Conservation (phyloP, 2,329 filamentous ascomycete genomes). For the Fusarium goolgardi region DNA sequence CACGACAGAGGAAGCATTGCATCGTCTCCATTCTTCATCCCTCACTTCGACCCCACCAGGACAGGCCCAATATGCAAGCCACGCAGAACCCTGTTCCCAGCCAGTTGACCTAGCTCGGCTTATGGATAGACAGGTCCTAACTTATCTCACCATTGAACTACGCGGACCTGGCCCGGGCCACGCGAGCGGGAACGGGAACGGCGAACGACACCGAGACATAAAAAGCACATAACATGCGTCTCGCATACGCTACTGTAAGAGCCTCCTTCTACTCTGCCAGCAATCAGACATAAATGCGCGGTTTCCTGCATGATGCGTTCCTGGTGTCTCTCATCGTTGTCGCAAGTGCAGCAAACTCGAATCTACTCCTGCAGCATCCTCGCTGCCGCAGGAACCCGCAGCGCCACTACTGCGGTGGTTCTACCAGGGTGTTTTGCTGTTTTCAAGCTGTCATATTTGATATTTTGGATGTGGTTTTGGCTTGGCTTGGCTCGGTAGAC, state of each 20-base stretch:
- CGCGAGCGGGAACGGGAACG: conserved; percentile 33
- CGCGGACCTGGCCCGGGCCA: conserved; percentile 27
- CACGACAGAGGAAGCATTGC: not conserved
- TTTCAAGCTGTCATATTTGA: not conserved
- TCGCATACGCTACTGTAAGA: conserved; percentile 21
- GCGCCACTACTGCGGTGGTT: conserved; percentile 23
- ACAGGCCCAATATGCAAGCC: conserved; percentile 31
- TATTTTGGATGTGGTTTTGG: not conserved
- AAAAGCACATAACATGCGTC: conserved; percentile 9
- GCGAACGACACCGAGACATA: conserved; percentile 16
- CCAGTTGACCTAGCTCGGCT: not conserved
- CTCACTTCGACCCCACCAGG: conserved; percentile 30
- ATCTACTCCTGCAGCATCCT: conserved; percentile 20
- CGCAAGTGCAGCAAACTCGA: conserved; percentile 8
- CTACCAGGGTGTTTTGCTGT: not conserved
- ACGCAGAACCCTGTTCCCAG: conserved; percentile 16
- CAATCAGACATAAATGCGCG: conserved; percentile 18
- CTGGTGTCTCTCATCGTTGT: conserved; percentile 33
- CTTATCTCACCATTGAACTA: conserved; percentile 16
- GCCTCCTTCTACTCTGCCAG: conserved; percentile 15
- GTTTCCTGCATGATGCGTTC: conserved; percentile 16
- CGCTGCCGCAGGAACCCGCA: conserved; percentile 40
- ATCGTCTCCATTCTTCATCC: conserved; percentile 23
- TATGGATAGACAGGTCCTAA: not conserved
- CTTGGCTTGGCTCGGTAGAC: not conserved